Conservation (phyloP, 2,329 filamentous ascomycete species). For the Uncinocarpus reesii region DNA sequence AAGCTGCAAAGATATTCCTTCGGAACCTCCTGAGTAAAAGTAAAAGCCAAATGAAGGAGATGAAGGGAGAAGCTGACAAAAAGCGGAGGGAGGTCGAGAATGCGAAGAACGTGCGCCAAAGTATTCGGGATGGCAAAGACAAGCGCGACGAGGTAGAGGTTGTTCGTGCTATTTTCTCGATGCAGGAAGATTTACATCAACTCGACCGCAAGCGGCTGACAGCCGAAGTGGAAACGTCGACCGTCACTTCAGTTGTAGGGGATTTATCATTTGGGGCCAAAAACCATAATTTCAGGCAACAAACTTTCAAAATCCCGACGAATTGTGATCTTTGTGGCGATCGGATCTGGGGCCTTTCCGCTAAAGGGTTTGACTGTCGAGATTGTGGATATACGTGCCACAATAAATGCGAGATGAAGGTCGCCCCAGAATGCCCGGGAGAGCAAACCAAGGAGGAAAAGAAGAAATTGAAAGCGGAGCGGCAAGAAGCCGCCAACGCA, state of each 20-base stretch:
- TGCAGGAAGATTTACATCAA: constrained; percentile 78
- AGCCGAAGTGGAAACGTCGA: constrained; percentile 84
- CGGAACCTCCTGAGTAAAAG: constrained; percentile 87
- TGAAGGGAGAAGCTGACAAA: constrained; percentile 73
- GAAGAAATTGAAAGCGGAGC: constrained; percentile 80
- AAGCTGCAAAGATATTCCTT: constrained; percentile 76
- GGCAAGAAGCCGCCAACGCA: constrained; percentile 67
- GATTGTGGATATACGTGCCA: constrained; percentile 98
- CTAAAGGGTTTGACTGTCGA: constrained; percentile 90
- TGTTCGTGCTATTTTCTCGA: constrained; percentile 67
- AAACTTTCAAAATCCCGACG: constrained; percentile 97
- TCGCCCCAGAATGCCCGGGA: constrained; percentile 87
- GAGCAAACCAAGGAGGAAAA: constrained; percentile 89
- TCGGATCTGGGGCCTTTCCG: constrained; percentile 90
- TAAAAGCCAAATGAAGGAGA: constrained; percentile 68
- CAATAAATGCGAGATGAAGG: constrained; percentile 98
- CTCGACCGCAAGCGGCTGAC: constrained; percentile 74
- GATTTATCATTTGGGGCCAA: constrained; percentile 86
- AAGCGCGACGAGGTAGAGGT: constrained; percentile 81
- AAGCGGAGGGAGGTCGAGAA: constrained; percentile 77
- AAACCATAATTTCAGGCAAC: constrained; percentile 96
- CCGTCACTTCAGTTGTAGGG: constrained; percentile 81
- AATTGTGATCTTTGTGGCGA: constrained; percentile 97
- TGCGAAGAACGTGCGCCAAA: constrained; percentile 61
- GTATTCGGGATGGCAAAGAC: constrained; percentile 70